Evolutionary conservation across 257 asterid species (phyloP).

Genomic region (Asclepias syriaca): DNA sequence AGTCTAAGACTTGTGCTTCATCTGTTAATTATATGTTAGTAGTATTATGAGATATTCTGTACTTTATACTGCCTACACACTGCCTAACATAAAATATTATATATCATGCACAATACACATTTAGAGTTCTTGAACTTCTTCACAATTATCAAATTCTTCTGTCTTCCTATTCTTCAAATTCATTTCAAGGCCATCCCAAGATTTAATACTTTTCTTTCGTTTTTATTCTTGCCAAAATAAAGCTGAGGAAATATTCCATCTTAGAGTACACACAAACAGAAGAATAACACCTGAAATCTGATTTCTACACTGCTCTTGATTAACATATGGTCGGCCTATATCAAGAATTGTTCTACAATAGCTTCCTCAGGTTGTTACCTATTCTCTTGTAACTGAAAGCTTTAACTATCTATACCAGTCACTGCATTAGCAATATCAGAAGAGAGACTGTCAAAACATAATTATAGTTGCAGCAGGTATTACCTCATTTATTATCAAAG

Average conservation of each 20-base stretch:
- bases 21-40: not conserved
- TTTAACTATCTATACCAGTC: not conserved
- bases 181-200: not conserved
- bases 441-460: not conserved
- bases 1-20: not conserved
- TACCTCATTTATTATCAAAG: slow-evolving; percentile 94
- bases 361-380: not conserved
- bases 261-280: not conserved
- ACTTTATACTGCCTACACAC: not conserved
- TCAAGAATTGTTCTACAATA: not conserved
- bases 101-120: not conserved
- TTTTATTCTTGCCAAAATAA: not conserved
- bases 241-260: not conserved
- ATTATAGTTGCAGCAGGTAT: not conserved
- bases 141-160: too few relatives aligned
- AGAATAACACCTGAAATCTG: not conserved
- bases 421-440: slow-evolving; percentile 4
- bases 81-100: not conserved
- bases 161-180: not conserved
- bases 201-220: not conserved
- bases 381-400: not conserved
- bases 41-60: not conserved
- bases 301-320: not conserved
- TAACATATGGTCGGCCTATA: not conserved
- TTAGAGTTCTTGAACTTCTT: too few relatives aligned